Evolutionary conservation across 176 grass and related monocot genomes (phyloP), one percentile per base, ranked within the genome.

Genomic region (Rhipidocladum racemiflorum): DNA sequence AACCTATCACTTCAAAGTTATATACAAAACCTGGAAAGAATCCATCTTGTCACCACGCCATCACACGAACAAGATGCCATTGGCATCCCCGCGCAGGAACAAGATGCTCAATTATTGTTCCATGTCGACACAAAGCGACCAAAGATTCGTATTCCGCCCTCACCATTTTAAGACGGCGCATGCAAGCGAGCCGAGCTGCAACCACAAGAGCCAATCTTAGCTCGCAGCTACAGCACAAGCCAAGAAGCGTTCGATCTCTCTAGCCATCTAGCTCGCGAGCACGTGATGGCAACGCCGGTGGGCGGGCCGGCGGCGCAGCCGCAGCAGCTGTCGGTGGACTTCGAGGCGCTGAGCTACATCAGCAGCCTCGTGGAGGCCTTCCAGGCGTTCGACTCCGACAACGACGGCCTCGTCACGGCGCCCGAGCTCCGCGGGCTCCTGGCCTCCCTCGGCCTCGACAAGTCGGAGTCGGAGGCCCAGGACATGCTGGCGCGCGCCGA

Each of bases 271-370:
- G 28, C 66, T 51, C 25, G 44, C 25, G 44, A 15, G 34, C 38
- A 29, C 5, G 14, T 34, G 39, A 71, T 60, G 68, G 79, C 83
- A 54, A 39, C 86, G 16, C 14, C 71, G n/a, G n/a, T n/a, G n/a
- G n/a, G n/a, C n/a, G n/a, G n/a, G n/a, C n/a, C n/a, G 9, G 71
- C 24, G 48, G 21, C 70, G 60, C 67, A 68, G 51, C 57, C 45
- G 42, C 77, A 43, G 27, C 48, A 66, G 8, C 85, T 88, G 78
- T 42, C 90, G 54, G 65, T 87, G 46, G 91, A 92, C 77, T 72
- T 97, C 15, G 90, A 97, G 65, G 90, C 88, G 16, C 67, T 97
- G 76, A 89, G 90, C 85, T 94, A 97, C 92, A 74, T 97, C 86
- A 91, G 81, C 88, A 86, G 77, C 78, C 65, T 97, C 4, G 84